phyloP scores from a whole-genome alignment of 805 yeast species.

The Brettanomyces nanus region DNA sequence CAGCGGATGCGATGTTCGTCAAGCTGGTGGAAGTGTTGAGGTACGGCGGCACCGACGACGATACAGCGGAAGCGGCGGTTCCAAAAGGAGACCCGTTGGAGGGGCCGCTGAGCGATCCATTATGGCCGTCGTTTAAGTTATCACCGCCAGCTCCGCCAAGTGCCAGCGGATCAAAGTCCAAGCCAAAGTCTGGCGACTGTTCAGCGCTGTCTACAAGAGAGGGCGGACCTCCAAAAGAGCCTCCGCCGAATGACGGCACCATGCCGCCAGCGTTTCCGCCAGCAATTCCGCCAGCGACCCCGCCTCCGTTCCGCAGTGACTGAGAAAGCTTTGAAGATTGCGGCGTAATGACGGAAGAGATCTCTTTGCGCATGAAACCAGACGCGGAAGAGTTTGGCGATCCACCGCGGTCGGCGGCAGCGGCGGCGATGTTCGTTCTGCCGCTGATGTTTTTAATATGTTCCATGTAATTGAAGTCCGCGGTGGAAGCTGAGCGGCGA shows the following conservation, averaged over 20 bases:
- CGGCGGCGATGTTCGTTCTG: too few species aligned
- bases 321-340: conserved; percentile 24
- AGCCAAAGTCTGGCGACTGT: background rate
- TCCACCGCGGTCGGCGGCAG: too few species aligned
- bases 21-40: background rate
- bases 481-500: too few species aligned
- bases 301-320: conserved; percentile 10
- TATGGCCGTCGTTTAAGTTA: background rate
- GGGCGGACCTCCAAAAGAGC: background rate
- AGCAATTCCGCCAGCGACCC: background rate
- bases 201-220: background rate
- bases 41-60: conserved; percentile 3
- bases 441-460: conserved; percentile 12
- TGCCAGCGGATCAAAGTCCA: background rate
- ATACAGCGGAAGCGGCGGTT: background rate
- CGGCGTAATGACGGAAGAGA: conserved; percentile 15
- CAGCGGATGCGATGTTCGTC: background rate
- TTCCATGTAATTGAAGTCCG: conserved; percentile 9
- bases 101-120: conserved; percentile 1
- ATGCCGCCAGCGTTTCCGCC: too few species aligned
- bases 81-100: conserved; percentile 3
- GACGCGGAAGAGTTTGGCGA: conserved; percentile 1
- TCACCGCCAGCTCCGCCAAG: background rate
- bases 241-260: too few species aligned
- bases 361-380: conserved; percentile 18